Evolutionary conservation across 2,329 filamentous ascomycete genomes (phyloP), one percentile per base, ranked within the genome.

Genomic region (Zymoseptoria tritici): DNA sequence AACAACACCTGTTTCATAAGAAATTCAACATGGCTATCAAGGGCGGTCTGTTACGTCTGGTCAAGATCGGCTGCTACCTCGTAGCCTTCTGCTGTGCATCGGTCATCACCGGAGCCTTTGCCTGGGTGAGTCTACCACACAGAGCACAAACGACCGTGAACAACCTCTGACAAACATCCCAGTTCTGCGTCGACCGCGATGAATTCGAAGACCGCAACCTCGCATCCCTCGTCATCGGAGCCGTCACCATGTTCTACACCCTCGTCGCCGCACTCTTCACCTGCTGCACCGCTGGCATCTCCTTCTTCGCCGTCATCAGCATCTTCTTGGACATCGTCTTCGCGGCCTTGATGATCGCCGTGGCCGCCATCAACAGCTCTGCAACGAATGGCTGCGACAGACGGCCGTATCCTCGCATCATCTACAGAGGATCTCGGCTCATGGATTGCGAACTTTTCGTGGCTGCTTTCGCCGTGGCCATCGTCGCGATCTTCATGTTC

Each of bases 81-180:
- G 49, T 58, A 24, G 58, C 58, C 8, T 62, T 58, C 36, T 54
- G 56, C n/a, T 58, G 46, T 29, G 56, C 58, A 9, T 19, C 56
- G 1, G 49, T 56, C 21, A 62, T 62, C 56, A 62, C 59, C 21
- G 60, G 55, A 19, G 58, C 51, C 0, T 62, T 62, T 19, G 58
- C 53, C n/a, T 62, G 58, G 55, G 58, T 60, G 49, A 49, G 54
- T 49, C 52, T 3, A 22, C 8, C 26, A 29, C 26, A 26, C 21
- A 20, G 9, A 9, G 9, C 8, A 29, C 29, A 9, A n/a, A 26
- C 52, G 6, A 49, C n/a, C 5, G 9, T n/a, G 2, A 16, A 50
- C 22, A 26, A 49, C 20, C 19, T 56, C 31, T 22, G n/a, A 24
- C 54, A 50, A 42, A 13, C 7, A n/a, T n/a, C 16, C 36, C 5